Base-by-base conservation (phyloP, 495 filamentous ascomycete genomes). In the Xylaria scruposa region DNA sequence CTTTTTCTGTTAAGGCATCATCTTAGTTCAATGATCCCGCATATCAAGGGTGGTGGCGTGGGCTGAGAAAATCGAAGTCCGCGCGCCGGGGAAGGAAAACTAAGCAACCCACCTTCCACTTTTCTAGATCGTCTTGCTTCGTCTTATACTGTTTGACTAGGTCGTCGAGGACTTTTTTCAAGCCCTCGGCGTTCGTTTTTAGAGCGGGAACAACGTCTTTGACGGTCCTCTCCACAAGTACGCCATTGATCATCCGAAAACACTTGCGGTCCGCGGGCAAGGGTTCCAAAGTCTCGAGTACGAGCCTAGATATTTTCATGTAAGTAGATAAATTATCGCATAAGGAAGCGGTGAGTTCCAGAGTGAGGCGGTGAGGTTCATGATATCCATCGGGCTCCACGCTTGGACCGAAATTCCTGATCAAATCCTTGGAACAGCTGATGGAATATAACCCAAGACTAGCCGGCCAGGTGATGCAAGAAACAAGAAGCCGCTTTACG, bases 221-320 rank as follows among this genome's bases (percentile, higher is more conserved):
- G 72, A 99, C 93, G 59, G 96, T 97, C 75, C 95, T 88, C 84
- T 99, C 97, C 71, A 96, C 93, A 66, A 99, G 81, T 17, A 98
- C 95, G 67, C 96, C 97, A 80, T 98, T 98, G 79, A 99, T 95
- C 91, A 99, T 92, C 75, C 96, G 95, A 83, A 98, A 99, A 83
- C 95, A 98, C 86, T 97, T 98, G 72, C 96, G 94, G 68, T 97
- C 93, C 70, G 86, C 84, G 31, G 93, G 86, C 29, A 98, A 90
- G 47, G 94, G 95, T 60, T 90, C 89, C 75, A 99, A 85, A 36
- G 95, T 98, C 77, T 99, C 97, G 47, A 99, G 91, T 36, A 99
- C 96, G 75, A 99, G 93, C 82, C 96, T 98, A 78, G 70, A 61
- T 61, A 47, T 67, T n/a, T 26, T 69, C 69, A n/a, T 58, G 73